Base-by-base conservation (phyloP, 2,329 filamentous ascomycete species). In the Cordyceps cateniannulata region DNA sequence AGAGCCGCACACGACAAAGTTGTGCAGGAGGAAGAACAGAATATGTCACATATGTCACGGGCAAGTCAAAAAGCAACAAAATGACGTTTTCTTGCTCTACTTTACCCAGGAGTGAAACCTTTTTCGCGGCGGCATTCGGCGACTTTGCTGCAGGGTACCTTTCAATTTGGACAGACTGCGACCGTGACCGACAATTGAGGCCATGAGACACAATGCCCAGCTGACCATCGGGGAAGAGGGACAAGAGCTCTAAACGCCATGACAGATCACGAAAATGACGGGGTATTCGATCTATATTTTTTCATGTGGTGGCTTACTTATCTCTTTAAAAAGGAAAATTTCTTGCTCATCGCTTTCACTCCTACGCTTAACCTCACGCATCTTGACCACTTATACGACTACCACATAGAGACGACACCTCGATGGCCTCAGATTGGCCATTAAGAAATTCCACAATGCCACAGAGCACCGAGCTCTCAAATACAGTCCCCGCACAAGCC, bases 191-290 rank as follows among this genome's bases (percentile, higher is more conserved):
- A 38, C 56, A 25, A 14, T 29, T 8, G 6, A 48, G 49, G 22
- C 49, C 58, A 60, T 54, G 58, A 60, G 58, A 60, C 58, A 18
- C 24, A 2, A 9, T 16, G 49, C 7, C 38, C 58, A 60, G 40
- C 38, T 60, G 58, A 60, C 58, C 27, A 6, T 38, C 29, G 42
- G 42, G 29, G 27, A 53, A 54, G 42, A 54, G 49, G 48, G 49
- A 54, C 12, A n/a, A 50, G 44, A 52, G 48, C 48, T 16, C 29
- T 25, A 16, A 54, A 40, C 8, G 49, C 29, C 58, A 22, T 48
- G 42, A 22, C 29, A 29, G 27, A 12, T 52, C 6, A 20, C 38
- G 35, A 18, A 48, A 54, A 48, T 40, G 16, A 12, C 27, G 58
- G 49, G 20, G 9, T 53, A 38, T 6, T 20, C 25, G 16, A 54